These are phyloP conservation scores for Phoma sp. DNA, from an alignment of 2,329 filamentous ascomycete genomes.

Conservation along the genomic window DNA sequence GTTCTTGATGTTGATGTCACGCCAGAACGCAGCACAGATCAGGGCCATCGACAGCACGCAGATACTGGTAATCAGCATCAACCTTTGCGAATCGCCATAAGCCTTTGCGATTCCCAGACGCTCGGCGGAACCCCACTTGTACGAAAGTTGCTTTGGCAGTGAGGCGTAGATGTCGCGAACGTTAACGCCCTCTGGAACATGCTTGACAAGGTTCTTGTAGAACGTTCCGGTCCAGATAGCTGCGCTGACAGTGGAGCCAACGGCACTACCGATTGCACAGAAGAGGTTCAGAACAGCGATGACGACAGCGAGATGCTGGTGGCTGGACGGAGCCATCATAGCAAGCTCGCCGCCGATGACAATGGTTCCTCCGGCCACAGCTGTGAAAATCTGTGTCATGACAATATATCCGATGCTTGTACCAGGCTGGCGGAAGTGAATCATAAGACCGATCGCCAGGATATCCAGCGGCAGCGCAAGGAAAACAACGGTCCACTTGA, in stretches of 20 bases:
- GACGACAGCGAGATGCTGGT: constrained; percentile 27
- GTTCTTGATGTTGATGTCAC: constrained; percentile 54
- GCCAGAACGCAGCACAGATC: constrained; percentile 52
- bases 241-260: constrained; percentile 59
- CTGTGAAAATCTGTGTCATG: constrained; percentile 39
- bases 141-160: constrained; percentile 61
- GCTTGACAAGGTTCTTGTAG: constrained; percentile 53
- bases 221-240: constrained; percentile 69
- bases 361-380: constrained; percentile 29
- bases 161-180: constrained; percentile 55
- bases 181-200: constrained; percentile 52
- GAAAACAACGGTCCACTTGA: constrained; percentile 27
- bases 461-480: constrained; percentile 29
- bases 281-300: constrained; percentile 62
- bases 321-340: constrained; percentile 26
- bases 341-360: constrained; percentile 30
- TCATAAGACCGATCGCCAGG: constrained; percentile 34
- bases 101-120: constrained; percentile 47
- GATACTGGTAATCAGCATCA: constrained; percentile 38
- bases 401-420: constrained; percentile 35
- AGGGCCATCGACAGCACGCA: constrained; percentile 30
- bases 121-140: constrained; percentile 56
- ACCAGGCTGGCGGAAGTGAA: constrained; percentile 34
- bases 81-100: constrained; percentile 37
- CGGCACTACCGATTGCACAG: constrained; percentile 58